Evolutionary conservation across 768 basidiomycete species (phyloP), one percentile per base, ranked within the genome.

Genomic region (Suillus fuscotomentosus): DNA sequence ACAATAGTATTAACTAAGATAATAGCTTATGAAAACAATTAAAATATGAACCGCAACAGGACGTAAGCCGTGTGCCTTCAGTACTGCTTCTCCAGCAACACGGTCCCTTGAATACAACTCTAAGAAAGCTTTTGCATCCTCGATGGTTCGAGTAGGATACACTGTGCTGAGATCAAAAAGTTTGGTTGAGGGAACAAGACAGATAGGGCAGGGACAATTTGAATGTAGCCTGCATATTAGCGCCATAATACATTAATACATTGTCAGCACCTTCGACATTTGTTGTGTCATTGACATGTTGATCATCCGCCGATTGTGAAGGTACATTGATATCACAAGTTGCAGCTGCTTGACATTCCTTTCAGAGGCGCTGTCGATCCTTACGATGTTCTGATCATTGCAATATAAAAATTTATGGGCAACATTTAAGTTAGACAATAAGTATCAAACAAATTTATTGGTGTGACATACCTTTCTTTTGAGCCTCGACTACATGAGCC

Each of bases 161-260:
- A 7, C 47, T 24, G 22, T 50, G 6, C 64, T 61, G 4, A 74
- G 65, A 61, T 76, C 64, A 3, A 64, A 60, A 5, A 70, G 74
- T 10, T 75, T 60, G 0, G 73, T 68, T 0, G 61, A 60, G 3
- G 75, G 75, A 11, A 80, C 75, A 0, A 76, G 66, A 63, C 79
- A 82, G 1, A 78, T 65, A 4, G 78, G 78, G 62, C 79, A 81
- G 3, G 79, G 80, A 64, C 63, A 75, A 2, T 63, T 50, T 27
- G 66, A 67, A 17, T 64, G 62, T 0, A 65, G 17, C 2, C 79
- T 77, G 14, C 72, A 69, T 20, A 75, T 76, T 1, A 79, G 64
- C 2, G 77, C 69, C 76, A 81, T 80, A 3, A 41, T 13, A 5
- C 41, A 41, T 41, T 14, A 41, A 41, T 15, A 36, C 34, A 24